Evolutionary conservation across 2,329 filamentous ascomycete genomes (phyloP).

Genomic region (Endocalyx cinctus): DNA sequence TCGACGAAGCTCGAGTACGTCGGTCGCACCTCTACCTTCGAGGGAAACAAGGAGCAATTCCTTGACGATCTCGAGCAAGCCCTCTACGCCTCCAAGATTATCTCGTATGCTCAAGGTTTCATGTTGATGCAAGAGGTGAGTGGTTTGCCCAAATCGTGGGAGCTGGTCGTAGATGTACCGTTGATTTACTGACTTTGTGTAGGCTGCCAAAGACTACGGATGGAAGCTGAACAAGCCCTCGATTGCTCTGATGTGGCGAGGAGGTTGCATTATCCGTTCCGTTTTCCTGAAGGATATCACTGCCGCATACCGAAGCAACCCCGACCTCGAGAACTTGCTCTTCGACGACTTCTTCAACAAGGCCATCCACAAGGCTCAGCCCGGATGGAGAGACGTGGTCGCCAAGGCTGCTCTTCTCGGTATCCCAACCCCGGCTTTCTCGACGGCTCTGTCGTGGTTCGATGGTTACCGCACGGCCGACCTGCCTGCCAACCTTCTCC

Average conservation of each 20-base stretch:
- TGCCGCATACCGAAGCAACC: constrained; percentile 88
- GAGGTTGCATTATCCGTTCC: constrained; percentile 99
- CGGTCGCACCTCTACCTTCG: constrained; percentile 74
- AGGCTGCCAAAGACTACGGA: constrained; percentile 91
- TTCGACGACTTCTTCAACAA: constrained; percentile 99
- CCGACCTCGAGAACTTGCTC: constrained; percentile 93
- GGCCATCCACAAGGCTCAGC: constrained; percentile 94
- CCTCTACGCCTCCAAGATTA: constrained; percentile 99
- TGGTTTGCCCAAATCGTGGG: constrained; percentile 9
- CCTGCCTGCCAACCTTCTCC: constrained; percentile 94
- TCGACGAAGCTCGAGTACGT: constrained; percentile 68
- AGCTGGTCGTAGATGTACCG: constrained; percentile 17
- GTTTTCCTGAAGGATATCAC: constrained; percentile 99
- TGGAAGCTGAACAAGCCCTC: constrained; percentile 99
- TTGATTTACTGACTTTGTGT: constrained; percentile 11
- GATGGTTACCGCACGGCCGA: constrained; percentile 97
- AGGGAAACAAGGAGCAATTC: constrained; percentile 88
- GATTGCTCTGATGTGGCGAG: constrained; percentile 99
- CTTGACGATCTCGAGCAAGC: constrained; percentile 97
- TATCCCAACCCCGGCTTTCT: constrained; percentile 95
- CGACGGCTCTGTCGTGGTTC: constrained; percentile 95
- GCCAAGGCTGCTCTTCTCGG: constrained; percentile 89
- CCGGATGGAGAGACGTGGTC: constrained; percentile 86
- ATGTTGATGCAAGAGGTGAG: constrained; percentile 98
- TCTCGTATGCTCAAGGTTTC: constrained; percentile 99